Evolutionary conservation across 2,329 filamentous ascomycete species (phyloP).

Genomic region (Aspergillus pseudonomiae): DNA sequence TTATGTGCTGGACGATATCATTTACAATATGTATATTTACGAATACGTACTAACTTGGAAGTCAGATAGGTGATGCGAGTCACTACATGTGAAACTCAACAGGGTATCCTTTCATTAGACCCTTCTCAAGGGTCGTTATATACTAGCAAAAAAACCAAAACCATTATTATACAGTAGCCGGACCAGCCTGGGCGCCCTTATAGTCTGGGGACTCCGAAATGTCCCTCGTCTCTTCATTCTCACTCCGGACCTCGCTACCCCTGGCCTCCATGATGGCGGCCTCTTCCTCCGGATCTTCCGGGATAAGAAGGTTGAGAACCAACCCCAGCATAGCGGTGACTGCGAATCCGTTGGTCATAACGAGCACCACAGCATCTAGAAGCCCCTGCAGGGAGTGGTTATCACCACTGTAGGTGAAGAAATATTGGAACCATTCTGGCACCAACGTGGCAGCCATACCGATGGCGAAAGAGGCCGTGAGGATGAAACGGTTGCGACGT

Average conservation of each 20-base stretch:
- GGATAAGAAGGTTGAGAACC: slow-evolving; percentile 71
- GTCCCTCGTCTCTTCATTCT: neutral
- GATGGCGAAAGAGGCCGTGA: slow-evolving; percentile 63
- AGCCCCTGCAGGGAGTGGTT: slow-evolving; percentile 71
- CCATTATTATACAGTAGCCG: neutral
- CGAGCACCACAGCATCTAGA: slow-evolving; percentile 58
- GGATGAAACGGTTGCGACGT: slow-evolving; percentile 66
- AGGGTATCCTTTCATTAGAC: neutral
- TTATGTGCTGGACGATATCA: neutral
- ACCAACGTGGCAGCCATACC: slow-evolving; percentile 59
- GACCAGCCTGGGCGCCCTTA: neutral
- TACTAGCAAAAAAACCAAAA: neutral
- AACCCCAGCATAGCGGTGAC: slow-evolving; percentile 74
- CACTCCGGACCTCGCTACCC: slow-evolving; percentile 20
- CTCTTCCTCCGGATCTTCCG: slow-evolving; percentile 74
- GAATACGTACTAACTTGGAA: neutral
- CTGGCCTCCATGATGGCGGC: slow-evolving; percentile 35
- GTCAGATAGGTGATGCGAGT: neutral
- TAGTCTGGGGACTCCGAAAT: neutral
- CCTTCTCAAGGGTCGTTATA: neutral
- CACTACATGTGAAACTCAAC: neutral
- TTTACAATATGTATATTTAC: neutral
- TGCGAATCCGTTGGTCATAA: slow-evolving; percentile 66
- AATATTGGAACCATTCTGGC: slow-evolving; percentile 51
- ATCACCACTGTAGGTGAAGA: slow-evolving; percentile 49